Evolutionary conservation across 108 stramenopile genomes (phyloP), one percentile per base, ranked within the genome.

Genomic region (Parietichytrium sp.): DNA sequence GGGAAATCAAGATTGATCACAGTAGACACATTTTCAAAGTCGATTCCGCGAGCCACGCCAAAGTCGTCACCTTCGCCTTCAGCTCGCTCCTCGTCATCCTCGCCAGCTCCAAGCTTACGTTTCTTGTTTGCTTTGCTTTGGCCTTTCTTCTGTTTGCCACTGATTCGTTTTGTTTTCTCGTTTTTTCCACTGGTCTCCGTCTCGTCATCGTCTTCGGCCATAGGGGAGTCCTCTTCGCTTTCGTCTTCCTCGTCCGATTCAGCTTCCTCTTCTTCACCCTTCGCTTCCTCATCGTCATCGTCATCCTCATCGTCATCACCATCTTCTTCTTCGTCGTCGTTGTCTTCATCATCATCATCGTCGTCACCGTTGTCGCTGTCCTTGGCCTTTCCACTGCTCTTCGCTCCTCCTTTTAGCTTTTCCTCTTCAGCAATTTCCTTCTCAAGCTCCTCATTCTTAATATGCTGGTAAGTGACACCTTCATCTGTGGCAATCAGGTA

Each of bases 1-100:
- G 98, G 98, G 80, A 99, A 90, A 82, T 98, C 98, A 10, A 97
- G 94, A 88, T 99, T 99, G 79, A 99, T 88, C 4, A 99, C 98
- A 83, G 95, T 95, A 6, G 93, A 90, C 12, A 99, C 98, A 54
- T 91, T 92, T 20, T 91, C 90, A 87, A 99, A 98, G 83, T 99
- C 98, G 45, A 97, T 85, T 29, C 98, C 98, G 42, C 98, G 92
- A 2, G 94, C 88, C 4, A 97, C 94, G 16, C 96, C 98, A 79
- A 94, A 97, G 54, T 96, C 55, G 29, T 79, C 84, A 30, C 50
- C 81, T 18, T 31, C 61, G 29, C 31, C 30, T 4, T 72, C 55
- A 25, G 8, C 4, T 12, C 81, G 51, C 81, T n/a, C n/a, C n/a
- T n/a, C n/a, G n/a, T n/a, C n/a, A n/a, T n/a, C n/a, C n/a, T 45